Base-by-base conservation (phyloP, 768 basidiomycete genomes). In the Lactifluus volemus region DNA sequence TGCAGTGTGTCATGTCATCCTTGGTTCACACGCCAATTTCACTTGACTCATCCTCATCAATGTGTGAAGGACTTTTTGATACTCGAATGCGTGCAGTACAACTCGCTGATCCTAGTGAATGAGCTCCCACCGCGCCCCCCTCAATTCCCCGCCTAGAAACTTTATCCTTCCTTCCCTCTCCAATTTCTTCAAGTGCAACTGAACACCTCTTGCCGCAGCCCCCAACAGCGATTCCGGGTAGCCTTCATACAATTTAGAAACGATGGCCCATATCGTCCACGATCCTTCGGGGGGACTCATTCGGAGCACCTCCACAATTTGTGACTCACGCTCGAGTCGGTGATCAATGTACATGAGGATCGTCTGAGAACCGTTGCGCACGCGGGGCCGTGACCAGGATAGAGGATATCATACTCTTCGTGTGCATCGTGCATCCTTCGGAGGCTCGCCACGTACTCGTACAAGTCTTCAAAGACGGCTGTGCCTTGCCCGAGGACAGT, bases 401-500 rank as follows among this genome's bases (percentile, higher is more conserved):
- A 95, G n/a, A 98, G 76, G 15, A 67, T 66, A 25, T 74, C 73
- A 68, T 82, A 79, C 29, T 61, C 63, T 11, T 65, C 64, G 41
- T 61, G 63, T 42, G 59, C 60, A 9, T 73, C 73, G 65, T 79
- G 12, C 73, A 92, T 79, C 64, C 72, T 78, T 47, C 76, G 77
- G 48, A 96, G 78, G 60, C 84, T 86, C 5, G 74, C 62, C 21
- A 95, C 72, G 68, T 94, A 97, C 5, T 79, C 67, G 0, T 78
- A 75, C 14, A 98, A 82, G 67, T 96, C 88, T 65, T 89, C 88
- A 70, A 98, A 97, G 5, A 95, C 84, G 3, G 94, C 80, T 0
- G 92, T 92, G 8, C 94, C 93, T 64, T 93, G 84, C 0, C 96
- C 96, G 34, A 98, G 81, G 7, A 98, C 83, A 5, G 86, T 91